These are phyloP conservation scores for Verticillium longisporum DNA, from an alignment of 2,329 filamentous ascomycete genomes.

Conservation along the genomic window DNA sequence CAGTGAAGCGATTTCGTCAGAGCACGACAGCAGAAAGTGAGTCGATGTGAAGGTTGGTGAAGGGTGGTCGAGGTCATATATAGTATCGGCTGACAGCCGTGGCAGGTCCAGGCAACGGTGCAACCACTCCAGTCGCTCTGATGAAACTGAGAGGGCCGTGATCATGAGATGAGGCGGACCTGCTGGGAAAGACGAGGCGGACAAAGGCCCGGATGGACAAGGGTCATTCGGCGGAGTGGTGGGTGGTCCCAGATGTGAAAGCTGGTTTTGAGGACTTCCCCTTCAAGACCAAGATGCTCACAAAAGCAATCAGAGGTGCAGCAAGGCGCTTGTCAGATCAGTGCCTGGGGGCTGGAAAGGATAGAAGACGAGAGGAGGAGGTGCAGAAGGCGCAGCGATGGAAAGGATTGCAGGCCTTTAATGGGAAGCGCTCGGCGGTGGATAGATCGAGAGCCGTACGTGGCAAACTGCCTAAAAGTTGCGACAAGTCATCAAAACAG, in stretches of 20 bases:
- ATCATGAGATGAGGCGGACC: background rate
- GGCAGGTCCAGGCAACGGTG: conserved; percentile 12
- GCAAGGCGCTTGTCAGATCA: background rate
- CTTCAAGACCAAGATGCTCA: background rate
- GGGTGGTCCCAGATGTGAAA: background rate
- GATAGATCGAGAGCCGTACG: background rate
- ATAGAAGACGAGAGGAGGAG: background rate
- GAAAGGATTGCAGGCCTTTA: background rate
- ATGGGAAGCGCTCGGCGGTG: background rate
- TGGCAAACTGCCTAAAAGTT: background rate
- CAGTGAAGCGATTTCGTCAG: conserved; percentile 8
- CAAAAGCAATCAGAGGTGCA: background rate
- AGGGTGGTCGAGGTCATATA: conserved; percentile 30
- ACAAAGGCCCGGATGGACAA: conserved; percentile 8
- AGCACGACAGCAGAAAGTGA: conserved; percentile 26
- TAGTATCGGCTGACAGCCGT: conserved; percentile 15
- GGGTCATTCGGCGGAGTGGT: background rate
- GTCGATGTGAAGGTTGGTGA: conserved; percentile 36
- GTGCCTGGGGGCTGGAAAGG: background rate
- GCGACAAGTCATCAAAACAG: background rate
- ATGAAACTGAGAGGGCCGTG: conserved; percentile 3
- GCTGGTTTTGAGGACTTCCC: background rate
- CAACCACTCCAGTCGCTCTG: conserved; percentile 4
- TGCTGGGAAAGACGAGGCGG: conserved; percentile 12
- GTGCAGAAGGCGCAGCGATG: background rate